Base-by-base conservation (phyloP, 805 yeast genomes). In the Ogataea wickerhamii region DNA sequence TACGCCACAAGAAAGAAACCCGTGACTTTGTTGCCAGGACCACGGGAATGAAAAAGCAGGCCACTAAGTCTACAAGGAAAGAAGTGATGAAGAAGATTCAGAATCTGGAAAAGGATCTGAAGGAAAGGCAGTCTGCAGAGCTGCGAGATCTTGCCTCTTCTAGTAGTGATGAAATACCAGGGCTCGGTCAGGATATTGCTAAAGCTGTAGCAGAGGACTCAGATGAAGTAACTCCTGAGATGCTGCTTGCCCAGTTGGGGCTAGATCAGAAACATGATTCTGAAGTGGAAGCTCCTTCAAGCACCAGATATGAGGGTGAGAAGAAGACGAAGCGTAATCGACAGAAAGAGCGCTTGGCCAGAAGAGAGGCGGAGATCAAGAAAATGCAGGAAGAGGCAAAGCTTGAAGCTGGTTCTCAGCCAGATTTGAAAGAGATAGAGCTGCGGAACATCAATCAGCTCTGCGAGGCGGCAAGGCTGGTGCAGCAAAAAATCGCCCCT, bases 31-130 rank as follows among this genome's bases (percentile, higher is more conserved):
- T 74, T 16, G 82, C 84, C 7, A 71, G 74, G 21, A 68, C 78
- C 21, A 87, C 95, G 2, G 82, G 84, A 2, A 61, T 88, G 71
- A 86, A 82, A 64, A 86, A 86, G 52, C 91, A 82, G 60, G 89
- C 91, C 2, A 78, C 87, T 13, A 85, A 87, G 55, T 81, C 87
- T 34, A 84, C 80, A 35, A 74, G 83, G 49, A 84, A 82, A 58
- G 78, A 76, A 43, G 80, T 87, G 7, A 60, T 70, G 47, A 67
- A 68, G 37, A 75, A 76, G 51, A 80, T 89, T 49, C 67, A 67
- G 27, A 75, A 70, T 30, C 49, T 87, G 65, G 87, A 84, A 51
- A 61, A 61, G 2, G 74, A 70, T 8, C 55, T 87, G 51, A 73
- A 74, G 40, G 51, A 40, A 17, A 71, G 64, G 37, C 96, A 87